A percentile compares a stretch with the other conserved stretches of the same genome.
These are phyloP conservation scores for Flagelloscypha sp. DNA, from an alignment of 768 basidiomycete species.

Conservation along the genomic window DNA sequence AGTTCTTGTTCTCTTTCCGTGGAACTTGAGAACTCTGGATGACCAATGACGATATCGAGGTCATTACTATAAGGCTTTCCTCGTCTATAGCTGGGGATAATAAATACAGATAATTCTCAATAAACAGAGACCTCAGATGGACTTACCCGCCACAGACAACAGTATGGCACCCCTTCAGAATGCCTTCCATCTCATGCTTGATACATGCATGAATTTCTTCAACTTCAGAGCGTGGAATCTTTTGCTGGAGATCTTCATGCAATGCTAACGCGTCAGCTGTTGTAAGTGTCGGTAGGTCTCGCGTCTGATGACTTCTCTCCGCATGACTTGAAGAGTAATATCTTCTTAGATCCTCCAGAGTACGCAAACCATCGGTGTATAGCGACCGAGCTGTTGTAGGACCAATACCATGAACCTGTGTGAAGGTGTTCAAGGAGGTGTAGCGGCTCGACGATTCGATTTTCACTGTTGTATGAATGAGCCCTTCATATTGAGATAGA, in stretches of 20 bases:
- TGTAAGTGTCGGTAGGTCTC: constrained; percentile 24
- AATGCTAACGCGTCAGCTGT: constrained; percentile 55
- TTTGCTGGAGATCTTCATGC: constrained; percentile 42
- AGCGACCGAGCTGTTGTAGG: constrained; percentile 58
- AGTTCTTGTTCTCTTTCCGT: constrained; percentile 49
- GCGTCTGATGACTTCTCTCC: constrained; percentile 16
- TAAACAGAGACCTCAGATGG: neutral
- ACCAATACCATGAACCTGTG: constrained; percentile 67
- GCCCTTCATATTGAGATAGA: neutral
- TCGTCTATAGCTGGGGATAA: constrained; percentile 58
- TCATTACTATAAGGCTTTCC: constrained; percentile 80
- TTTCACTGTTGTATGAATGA: constrained; percentile 27
- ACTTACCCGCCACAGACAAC: constrained; percentile 79
- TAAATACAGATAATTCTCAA: neutral
- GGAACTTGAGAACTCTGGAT: constrained; percentile 40
- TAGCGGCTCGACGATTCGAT: constrained; percentile 45
- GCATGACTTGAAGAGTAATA: constrained; percentile 34
- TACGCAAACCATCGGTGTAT: constrained; percentile 58
- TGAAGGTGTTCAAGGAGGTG: constrained; percentile 47
- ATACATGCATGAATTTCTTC: constrained; percentile 67
- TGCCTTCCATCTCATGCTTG: constrained; percentile 51
- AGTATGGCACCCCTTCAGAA: constrained; percentile 61
- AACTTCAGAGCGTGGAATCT: constrained; percentile 67
- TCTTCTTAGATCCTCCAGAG: constrained; percentile 57
- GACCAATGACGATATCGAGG: constrained; percentile 84